Evolutionary conservation across 1,139 yeast genomes (phyloP), one percentile per base, ranked within the genome.

Genomic region (Meyerozyma elateridarum): DNA sequence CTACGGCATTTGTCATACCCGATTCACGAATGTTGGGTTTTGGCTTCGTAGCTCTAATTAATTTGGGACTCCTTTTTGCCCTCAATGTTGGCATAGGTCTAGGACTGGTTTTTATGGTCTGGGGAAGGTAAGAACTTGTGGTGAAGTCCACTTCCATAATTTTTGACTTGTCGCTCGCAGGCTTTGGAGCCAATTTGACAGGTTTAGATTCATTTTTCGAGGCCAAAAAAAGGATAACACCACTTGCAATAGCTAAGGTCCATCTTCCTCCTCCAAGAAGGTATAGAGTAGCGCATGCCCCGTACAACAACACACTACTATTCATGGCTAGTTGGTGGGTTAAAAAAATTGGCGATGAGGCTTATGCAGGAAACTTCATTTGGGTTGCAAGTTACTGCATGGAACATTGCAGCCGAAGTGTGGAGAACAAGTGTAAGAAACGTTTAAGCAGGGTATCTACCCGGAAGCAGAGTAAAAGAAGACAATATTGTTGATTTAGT

Each of bases 71-170:
- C 36, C 67, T 53, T 32, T 56, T 54, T 7, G 7, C 46, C 39
- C 15, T 42, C 46, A 4, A 38, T 29, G 20, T 37, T 35, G 21
- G 31, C 27, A 16, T 40, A 6, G 27, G 27, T 5, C 27, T 36
- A 5, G 61, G 57, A 13, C 53, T 45, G n/a, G 35, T 33, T 4
- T 58, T 48, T 14, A 56, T 47, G 5, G 46, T 37, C 3, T 44
- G 32, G 5, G 67, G 59, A 7, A 61, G 48, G 39, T 51, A 56
- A 8, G 56, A 40, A 2, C 68, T 54, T 5, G 68, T 59, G 4
- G 73, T 68, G 47, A 67, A 69, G 42, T 67, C 75, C 6, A 69
- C 59, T 2, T 63, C 73, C 42, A 60, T 60, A 25, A 69, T 28
- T 22, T 11, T 11, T 24, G 26, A 22, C 22, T 33, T 29, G 34